Conservation (phyloP, 345 rosid genomes). For the Syzygium aqueum region DNA sequence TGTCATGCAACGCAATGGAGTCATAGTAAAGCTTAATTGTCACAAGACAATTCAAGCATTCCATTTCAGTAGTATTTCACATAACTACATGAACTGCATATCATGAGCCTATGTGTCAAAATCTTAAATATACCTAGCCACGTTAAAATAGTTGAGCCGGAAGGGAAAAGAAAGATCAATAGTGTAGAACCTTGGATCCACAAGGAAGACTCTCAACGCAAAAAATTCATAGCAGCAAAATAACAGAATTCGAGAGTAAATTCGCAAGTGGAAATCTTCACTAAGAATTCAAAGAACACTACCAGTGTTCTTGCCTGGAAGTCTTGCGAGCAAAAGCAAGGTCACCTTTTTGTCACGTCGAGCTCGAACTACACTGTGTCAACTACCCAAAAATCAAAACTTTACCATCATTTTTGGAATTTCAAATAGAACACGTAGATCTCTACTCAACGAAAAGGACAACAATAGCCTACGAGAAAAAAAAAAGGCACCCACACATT, state of each 20-base stretch:
- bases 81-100: background rate
- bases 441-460: background rate
- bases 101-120: background rate
- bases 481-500: fast-evolving
- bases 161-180: background rate
- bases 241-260: background rate
- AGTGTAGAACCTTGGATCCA: background rate
- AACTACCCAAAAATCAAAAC: background rate
- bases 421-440: background rate
- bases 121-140: background rate
- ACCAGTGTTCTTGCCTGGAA: background rate
- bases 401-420: background rate
- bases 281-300: background rate
- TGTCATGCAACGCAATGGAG: background rate
- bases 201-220: background rate
- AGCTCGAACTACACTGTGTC: background rate
- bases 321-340: background rate
- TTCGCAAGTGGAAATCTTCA: background rate
- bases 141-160: background rate
- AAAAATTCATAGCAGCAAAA: background rate
- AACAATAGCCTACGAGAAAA: background rate
- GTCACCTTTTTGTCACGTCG: background rate
- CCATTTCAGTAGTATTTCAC: background rate
- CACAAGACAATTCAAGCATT: background rate
- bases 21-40: background rate